Evolutionary conservation across 2,329 filamentous ascomycete species (phyloP), one percentile per base, ranked within the genome.

Genomic region (Hypoxylon sp.): DNA sequence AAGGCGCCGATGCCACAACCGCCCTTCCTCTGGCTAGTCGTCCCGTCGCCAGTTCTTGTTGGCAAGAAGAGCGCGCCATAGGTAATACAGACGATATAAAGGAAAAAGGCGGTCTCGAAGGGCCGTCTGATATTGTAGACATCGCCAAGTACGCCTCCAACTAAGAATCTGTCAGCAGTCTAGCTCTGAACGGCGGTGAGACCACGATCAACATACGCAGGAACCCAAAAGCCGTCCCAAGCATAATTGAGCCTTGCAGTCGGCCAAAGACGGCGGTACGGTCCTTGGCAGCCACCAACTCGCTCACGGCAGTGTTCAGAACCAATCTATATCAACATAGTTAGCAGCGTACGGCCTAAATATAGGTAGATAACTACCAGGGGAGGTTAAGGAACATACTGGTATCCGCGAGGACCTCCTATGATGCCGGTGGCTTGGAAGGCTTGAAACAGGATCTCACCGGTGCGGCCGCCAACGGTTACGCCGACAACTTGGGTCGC

Each of bases 361-460:
- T 3, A 23, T 20, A 2, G 5, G 9, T 7, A 18, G 4, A n/a
- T 9, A n/a, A n/a, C n/a, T 11, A n/a, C 33, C 13, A 11, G n/a
- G 26, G 17, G 29, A n/a, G n/a, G n/a, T n/a, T 7, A 41, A 46
- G 15, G 10, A n/a, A 48, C 63, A 33, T 58, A 72, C 70, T 90
- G 81, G 66, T 90, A 91, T 0, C 88, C 88, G 0, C 83, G 83
- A 0, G 88, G 88, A 0, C 88, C 88, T 0, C 88, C 88, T 2
- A 91, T 63, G 13, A 90, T 77, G 0, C 86, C 89, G 50, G 91
- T 87, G 13, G 87, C 73, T 73, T 91, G 88, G 0, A 84, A 88
- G 21, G 74, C 73, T 71, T 91, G 88, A 24, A 91, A 83, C 23
- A 90, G 86, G 11, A 85, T 73, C 65, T 91, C 89, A n/a, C 88